Evolutionary conservation across 1,284 basidiomycete species (phyloP), one percentile per base, ranked within the genome.

Genomic region (Ceratobasidium sp.): DNA sequence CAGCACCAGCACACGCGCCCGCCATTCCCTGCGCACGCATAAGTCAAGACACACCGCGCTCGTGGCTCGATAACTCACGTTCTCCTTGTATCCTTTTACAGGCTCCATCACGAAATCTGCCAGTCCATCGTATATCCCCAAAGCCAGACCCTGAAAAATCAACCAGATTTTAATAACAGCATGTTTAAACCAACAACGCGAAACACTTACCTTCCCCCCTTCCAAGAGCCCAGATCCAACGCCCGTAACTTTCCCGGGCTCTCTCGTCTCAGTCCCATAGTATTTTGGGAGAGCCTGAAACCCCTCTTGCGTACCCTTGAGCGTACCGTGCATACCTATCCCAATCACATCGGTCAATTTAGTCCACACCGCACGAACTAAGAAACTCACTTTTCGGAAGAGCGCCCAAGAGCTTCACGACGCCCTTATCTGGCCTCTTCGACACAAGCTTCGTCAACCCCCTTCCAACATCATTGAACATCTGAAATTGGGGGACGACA

Each of bases 31-130:
- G n/a, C n/a, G n/a, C n/a, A n/a, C n/a, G n/a, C n/a, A n/a, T n/a
- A n/a, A n/a, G n/a, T n/a, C n/a, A n/a, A n/a, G n/a, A n/a, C n/a
- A n/a, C n/a, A n/a, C n/a, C n/a, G n/a, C n/a, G n/a, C n/a, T n/a
- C n/a, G n/a, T n/a, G n/a, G n/a, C n/a, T n/a, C n/a, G n/a, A n/a
- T n/a, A n/a, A 54, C 50, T 50, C 41, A 66, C 64, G 19, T 36
- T 19, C 41, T 36, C 27, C 24, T 53, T 66, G 3, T 15, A 22
- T 8, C 86, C 87, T 76, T 83, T 80, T 4, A 85, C 74, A 1
- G 87, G 86, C 77, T 88, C 87, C 19, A 80, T 84, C 17, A 87
- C 83, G 2, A 88, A 80, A 1, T 87, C 87, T 0, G 85, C 86
- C 67, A 89, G 86, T 19, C 87, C 88, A 78, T 89, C 87, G 77